phyloP scores from a whole-genome alignment of 1,284 basidiomycete genomes.

The Ganoderma sinense region DNA sequence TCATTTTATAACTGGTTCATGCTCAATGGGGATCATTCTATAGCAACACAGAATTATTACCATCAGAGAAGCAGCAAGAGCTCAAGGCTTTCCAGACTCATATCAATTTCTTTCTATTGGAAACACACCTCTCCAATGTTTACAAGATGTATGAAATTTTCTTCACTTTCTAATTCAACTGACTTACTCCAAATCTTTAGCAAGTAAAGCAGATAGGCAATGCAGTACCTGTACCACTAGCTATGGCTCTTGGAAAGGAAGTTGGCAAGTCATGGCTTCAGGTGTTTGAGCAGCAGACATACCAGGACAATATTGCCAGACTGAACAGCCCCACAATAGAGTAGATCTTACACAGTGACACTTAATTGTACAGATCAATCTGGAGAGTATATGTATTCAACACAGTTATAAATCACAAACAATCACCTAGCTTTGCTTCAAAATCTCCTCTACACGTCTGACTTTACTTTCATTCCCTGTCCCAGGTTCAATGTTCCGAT shows the following conservation, averaged over 20 bases:
- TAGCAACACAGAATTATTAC: conserved; percentile 74
- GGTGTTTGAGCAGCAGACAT: conserved; percentile 45
- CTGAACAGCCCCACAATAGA: conserved; percentile 52
- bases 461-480: conserved; percentile 82
- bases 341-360: not conserved
- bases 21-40: not conserved
- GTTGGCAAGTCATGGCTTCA: conserved; percentile 57
- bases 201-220: conserved; percentile 78
- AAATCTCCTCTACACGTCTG: conserved; percentile 79
- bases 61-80: conserved; percentile 70
- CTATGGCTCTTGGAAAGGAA: conserved; percentile 65
- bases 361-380: not conserved
- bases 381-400: not conserved
- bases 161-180: conserved; percentile 1
- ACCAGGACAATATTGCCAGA: conserved; percentile 44
- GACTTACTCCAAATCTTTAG: conserved; percentile 42
- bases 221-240: conserved; percentile 74
- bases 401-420: not conserved
- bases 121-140: conserved; percentile 39
- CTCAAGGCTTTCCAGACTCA: conserved; percentile 76
- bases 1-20: conserved; percentile 5
- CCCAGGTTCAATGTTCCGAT: conserved; percentile 70
- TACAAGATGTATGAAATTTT: conserved; percentile 55
- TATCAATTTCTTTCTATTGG: conserved; percentile 64
- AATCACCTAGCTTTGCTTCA: conserved; percentile 39